Evolutionary conservation across 768 basidiomycete species (phyloP).

Genomic region (Termitomyces eurrhizus): DNA sequence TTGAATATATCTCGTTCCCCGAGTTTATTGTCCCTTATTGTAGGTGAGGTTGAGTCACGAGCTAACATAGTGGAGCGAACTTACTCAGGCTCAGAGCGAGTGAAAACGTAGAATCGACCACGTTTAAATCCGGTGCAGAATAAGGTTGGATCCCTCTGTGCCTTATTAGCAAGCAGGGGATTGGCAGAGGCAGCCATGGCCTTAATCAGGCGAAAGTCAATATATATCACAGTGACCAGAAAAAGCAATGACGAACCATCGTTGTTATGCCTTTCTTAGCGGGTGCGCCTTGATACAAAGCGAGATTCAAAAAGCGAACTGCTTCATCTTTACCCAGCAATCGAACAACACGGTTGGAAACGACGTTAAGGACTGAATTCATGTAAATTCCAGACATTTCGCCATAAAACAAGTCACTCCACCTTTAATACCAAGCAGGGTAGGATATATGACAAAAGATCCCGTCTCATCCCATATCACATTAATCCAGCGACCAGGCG

Average conservation of each 20-base stretch:
- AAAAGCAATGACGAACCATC: conserved; percentile 44
- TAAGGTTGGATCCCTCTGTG: conserved; percentile 82
- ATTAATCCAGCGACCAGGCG: conserved; percentile 79
- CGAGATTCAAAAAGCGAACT: conserved; percentile 83
- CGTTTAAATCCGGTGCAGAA: conserved; percentile 94
- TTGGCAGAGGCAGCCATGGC: conserved; percentile 97
- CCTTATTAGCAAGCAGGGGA: conserved; percentile 86
- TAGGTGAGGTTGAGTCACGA: background rate
- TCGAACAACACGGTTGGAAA: conserved; percentile 88
- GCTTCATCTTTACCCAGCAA: conserved; percentile 93
- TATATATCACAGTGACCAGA: background rate
- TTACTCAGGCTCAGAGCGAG: conserved; percentile 84
- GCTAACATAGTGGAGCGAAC: conserved; percentile 23
- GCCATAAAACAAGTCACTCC: background rate
- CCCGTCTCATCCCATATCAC: conserved; percentile 99
- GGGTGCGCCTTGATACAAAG: conserved; percentile 92
- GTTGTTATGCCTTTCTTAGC: conserved; percentile 81
- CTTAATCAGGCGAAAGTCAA: conserved; percentile 29
- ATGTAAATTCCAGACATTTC: background rate
- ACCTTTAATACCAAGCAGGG: conserved; percentile 95
- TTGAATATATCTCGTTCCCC: conserved; percentile 97
- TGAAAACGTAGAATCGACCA: conserved; percentile 93
- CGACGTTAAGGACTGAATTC: conserved; percentile 80
- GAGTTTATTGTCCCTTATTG: conserved; percentile 71
- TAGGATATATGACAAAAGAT: conserved; percentile 90